Conservation (phyloP, 225 moss, liverwort and hornwort species). For the Sphagnum tenellum region DNA sequence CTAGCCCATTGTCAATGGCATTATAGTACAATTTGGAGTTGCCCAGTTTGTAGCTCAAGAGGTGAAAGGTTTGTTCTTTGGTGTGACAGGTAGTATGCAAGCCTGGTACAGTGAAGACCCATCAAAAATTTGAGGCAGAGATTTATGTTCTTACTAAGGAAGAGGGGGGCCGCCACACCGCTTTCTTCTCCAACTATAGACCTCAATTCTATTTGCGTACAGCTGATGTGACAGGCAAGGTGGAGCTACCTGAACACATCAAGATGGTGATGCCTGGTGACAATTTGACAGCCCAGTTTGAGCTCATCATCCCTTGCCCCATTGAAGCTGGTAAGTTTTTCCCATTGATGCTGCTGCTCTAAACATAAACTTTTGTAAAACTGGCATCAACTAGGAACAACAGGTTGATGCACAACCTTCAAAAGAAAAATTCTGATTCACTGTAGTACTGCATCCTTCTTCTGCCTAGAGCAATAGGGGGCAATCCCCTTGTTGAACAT, state of each 20-base stretch:
- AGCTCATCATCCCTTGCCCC: conserved; percentile 71
- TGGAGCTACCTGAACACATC: conserved; percentile 83
- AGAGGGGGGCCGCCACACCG: conserved; percentile 86
- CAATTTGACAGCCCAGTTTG: conserved; percentile 66
- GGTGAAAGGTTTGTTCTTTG: too few species aligned
- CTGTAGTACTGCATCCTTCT: too few species aligned
- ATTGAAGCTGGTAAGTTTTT: conserved; percentile 42
- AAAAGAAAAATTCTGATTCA: too few species aligned
- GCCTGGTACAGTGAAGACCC: conserved; percentile 21
- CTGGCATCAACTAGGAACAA: too few species aligned
- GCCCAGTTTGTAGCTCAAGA: too few species aligned
- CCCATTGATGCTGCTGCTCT: background rate
- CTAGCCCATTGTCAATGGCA: too few species aligned
- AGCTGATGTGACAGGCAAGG: conserved; percentile 77
- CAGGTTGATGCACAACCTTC: too few species aligned
- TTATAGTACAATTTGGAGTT: too few species aligned
- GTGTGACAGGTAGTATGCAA: conserved; percentile 13
- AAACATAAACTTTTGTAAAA: background rate
- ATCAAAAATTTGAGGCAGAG: conserved; percentile 5
- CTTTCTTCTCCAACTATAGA: conserved; percentile 90
- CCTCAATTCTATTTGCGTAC: conserved; percentile 94
- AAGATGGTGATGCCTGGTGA: conserved; percentile 99
- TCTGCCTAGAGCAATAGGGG: background rate
- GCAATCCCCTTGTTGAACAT: too few species aligned
- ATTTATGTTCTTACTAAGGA: conserved; percentile 51